phyloP scores from a whole-genome alignment of 2,329 filamentous ascomycete species.

The Teratosphaeria zuluensis region DNA sequence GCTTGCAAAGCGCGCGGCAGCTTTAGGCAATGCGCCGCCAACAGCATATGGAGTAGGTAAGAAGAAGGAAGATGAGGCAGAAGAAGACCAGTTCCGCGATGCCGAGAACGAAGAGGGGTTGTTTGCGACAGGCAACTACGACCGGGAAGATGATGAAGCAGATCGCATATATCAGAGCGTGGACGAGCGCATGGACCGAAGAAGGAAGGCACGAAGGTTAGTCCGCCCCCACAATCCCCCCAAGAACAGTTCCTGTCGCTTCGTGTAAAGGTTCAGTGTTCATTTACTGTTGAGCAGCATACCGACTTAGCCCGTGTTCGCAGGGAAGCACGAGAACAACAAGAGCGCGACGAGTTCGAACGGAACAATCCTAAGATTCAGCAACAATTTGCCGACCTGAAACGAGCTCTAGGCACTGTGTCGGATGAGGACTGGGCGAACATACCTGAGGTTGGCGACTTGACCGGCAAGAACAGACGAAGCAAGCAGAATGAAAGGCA shows the following conservation, averaged over 20 bases:
- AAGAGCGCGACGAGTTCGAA: constrained; percentile 91
- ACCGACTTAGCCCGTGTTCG: constrained; percentile 54
- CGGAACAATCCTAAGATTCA: constrained; percentile 96
- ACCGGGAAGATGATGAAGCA: constrained; percentile 95
- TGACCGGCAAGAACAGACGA: constrained; percentile 87
- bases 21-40: constrained; percentile 62
- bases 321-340: constrained; percentile 87
- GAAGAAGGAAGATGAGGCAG: constrained; percentile 63
- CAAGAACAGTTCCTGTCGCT: not conserved
- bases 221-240: constrained; percentile 31
- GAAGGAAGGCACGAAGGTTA: constrained; percentile 78
- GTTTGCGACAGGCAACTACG: constrained; percentile 91
- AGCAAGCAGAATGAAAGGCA: constrained; percentile 67
- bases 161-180: constrained; percentile 93
- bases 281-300: constrained; percentile 56
- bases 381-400: constrained; percentile 93
- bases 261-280: constrained; percentile 14
- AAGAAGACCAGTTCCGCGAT: constrained; percentile 80
- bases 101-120: constrained; percentile 94
- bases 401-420: constrained; percentile 77
- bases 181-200: constrained; percentile 92
- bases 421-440: constrained; percentile 95
- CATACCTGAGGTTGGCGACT: constrained; percentile 88
- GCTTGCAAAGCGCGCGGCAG: constrained; percentile 82
- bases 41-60: constrained; percentile 62